Evolutionary conservation across 2,329 filamentous ascomycete genomes (phyloP).

Genomic region (Curvularia hawaiiensis): DNA sequence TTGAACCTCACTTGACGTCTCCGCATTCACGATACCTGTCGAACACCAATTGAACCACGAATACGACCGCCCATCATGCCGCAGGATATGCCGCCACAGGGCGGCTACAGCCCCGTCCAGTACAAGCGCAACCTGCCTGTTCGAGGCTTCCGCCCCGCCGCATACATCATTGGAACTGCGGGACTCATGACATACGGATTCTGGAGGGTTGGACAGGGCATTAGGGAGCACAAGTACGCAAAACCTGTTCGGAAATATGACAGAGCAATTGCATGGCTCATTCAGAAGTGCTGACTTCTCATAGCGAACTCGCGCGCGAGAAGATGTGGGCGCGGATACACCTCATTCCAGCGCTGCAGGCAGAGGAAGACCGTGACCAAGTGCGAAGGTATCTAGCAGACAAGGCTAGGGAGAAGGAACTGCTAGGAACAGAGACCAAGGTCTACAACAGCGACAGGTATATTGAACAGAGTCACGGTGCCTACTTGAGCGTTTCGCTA

Average conservation of each 20-base stretch:
- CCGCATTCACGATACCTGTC: slow-evolving; percentile 32
- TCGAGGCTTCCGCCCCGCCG: slow-evolving; percentile 83
- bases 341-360: slow-evolving; percentile 90
- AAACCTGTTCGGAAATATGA: not conserved
- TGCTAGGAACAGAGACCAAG: slow-evolving; percentile 81
- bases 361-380: slow-evolving; percentile 95
- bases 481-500: slow-evolving; percentile 5
- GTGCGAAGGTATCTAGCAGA: slow-evolving; percentile 86
- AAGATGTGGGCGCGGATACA: slow-evolving; percentile 99
- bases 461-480: slow-evolving; percentile 37
- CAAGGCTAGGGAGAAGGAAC: slow-evolving; percentile 85
- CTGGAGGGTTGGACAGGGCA: slow-evolving; percentile 81
- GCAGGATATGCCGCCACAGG: slow-evolving; percentile 95
- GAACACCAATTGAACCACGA: slow-evolving; percentile 37
- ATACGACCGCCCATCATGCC: slow-evolving; percentile 67
- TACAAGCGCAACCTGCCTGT: slow-evolving; percentile 97
- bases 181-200: slow-evolving; percentile 87
- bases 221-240: slow-evolving; percentile 87
- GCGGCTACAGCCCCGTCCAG: slow-evolving; percentile 95
- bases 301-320: slow-evolving; percentile 88
- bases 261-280: not conserved
- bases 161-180: slow-evolving; percentile 77
- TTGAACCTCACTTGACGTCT: slow-evolving; percentile 34
- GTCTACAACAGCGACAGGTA: slow-evolving; percentile 90
- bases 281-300: slow-evolving; percentile 23